These are phyloP conservation scores for Metschnikowia sp. DNA, from an alignment of 805 yeast species.

Conservation along the genomic window DNA sequence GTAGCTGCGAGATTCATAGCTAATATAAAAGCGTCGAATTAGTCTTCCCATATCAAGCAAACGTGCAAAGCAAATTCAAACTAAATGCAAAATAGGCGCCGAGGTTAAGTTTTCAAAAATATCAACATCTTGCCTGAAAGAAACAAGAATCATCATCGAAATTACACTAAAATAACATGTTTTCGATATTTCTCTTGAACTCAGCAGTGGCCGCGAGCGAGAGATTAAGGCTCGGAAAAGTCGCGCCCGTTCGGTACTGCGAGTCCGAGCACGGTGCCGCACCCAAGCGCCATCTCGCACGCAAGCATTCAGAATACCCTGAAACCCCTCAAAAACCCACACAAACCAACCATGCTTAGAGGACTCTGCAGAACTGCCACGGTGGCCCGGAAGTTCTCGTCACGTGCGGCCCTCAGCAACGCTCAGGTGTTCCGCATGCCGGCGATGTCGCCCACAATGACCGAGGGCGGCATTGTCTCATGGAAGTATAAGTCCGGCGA, in stretches of 20 bases:
- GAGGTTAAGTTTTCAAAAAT: too few species aligned
- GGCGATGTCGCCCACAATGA: slow-evolving; percentile 99
- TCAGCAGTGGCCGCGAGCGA: too few species aligned
- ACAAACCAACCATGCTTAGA: slow-evolving; percentile 18
- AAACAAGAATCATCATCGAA: too few species aligned
- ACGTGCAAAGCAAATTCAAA: too few species aligned
- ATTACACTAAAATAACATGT: too few species aligned
- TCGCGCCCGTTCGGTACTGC: slow-evolving; percentile 25
- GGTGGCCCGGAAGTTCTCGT: slow-evolving; percentile 28
- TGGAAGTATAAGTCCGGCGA: slow-evolving; percentile 83
- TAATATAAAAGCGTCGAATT: too few species aligned
- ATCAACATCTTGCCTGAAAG: too few species aligned
- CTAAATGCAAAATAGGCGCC: too few species aligned
- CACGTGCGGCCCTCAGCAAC: slow-evolving; percentile 22
- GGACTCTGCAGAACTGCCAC: slow-evolving; percentile 12
- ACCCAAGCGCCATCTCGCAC: slow-evolving; percentile 4
- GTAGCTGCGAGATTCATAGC: too few species aligned
- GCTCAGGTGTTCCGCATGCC: slow-evolving; percentile 79
- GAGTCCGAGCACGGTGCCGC: slow-evolving; percentile 15
- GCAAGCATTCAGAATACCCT: background rate
- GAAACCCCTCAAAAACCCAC: background rate
- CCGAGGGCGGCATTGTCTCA: slow-evolving; percentile 84
- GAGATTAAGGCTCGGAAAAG: slow-evolving; percentile 3
- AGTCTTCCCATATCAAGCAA: too few species aligned
- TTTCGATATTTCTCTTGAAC: too few species aligned